These are phyloP conservation scores for Trichoderma afroharzianum DNA, from an alignment of 2,329 filamentous ascomycete species.

Conservation along the genomic window DNA sequence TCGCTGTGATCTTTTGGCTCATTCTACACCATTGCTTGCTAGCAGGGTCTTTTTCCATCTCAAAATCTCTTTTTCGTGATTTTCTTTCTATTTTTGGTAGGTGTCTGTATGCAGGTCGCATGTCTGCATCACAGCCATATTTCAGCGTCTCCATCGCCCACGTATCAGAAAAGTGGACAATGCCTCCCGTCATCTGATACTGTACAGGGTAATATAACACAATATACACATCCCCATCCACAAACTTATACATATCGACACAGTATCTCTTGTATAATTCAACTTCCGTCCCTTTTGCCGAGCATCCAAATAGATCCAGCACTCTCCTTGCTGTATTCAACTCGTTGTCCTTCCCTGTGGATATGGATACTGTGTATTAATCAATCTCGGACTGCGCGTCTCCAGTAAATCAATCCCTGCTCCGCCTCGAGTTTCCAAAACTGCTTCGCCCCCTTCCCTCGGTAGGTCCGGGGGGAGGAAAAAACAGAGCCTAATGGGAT, in stretches of 20 bases:
- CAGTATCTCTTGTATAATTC: not conserved
- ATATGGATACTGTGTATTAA: not conserved
- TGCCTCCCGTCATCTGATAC: not conserved
- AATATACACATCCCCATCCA: not conserved
- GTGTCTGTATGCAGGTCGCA: not conserved
- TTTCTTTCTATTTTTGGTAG: not conserved
- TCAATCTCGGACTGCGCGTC: not conserved
- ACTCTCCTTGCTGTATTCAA: not conserved
- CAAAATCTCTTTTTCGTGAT: not conserved
- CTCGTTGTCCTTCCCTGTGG: not conserved
- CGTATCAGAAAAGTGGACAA: conserved; percentile 5
- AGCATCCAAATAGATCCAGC: not conserved
- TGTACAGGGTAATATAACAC: not conserved
- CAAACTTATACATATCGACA: not conserved
- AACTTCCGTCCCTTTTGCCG: not conserved
- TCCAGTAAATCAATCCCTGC: not conserved
- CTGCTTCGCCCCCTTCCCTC: conserved; percentile 6
- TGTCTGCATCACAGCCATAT: not conserved
- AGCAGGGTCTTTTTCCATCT: not conserved
- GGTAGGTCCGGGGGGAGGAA: not conserved
- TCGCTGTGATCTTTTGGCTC: not conserved
- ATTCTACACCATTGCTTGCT: not conserved
- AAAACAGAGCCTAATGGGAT: not conserved
- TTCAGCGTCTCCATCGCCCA: not conserved
- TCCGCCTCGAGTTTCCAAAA: not conserved